Percentiles rank a stretch among this genome's conserved stretches.
These are phyloP conservation scores for Hypoxylon sp. DNA, from an alignment of 2,329 filamentous ascomycete genomes.

Conservation along the genomic window DNA sequence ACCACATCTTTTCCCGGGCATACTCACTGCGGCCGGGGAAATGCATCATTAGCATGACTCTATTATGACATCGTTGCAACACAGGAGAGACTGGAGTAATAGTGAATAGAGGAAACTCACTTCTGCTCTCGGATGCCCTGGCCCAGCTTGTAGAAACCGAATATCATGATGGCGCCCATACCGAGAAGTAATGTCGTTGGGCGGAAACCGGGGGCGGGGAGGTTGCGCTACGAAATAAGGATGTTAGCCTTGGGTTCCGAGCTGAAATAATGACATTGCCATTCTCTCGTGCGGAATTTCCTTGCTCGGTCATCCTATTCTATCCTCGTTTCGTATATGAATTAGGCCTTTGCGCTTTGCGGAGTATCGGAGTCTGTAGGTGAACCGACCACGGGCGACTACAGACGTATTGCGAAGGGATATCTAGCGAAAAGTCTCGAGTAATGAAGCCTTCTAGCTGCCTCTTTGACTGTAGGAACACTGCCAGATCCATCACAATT, in stretches of 20 bases:
- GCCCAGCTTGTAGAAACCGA: constrained; percentile 90
- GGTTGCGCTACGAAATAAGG: constrained; percentile 77
- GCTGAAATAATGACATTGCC: background rate
- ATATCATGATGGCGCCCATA: constrained; percentile 84
- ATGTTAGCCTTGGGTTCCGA: constrained; percentile 40
- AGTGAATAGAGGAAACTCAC: constrained; percentile 67
- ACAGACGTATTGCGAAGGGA: background rate
- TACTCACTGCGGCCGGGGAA: constrained; percentile 76
- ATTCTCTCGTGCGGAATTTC: background rate
- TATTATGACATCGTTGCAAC: background rate
- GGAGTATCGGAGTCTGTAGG: background rate
- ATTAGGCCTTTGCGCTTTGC: background rate
- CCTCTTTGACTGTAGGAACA: background rate
- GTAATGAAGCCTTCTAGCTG: background rate
- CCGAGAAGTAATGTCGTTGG: constrained; percentile 84
- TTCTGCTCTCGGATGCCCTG: constrained; percentile 91
- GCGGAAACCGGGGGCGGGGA: constrained; percentile 91
- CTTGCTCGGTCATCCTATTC: background rate
- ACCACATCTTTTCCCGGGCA: constrained; percentile 98
- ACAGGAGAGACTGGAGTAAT: background rate
- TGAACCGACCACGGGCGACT: background rate
- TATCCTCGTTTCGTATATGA: background rate
- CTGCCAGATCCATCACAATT: background rate
- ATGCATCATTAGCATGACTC: constrained; percentile 4
- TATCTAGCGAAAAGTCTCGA: background rate